Conservation (phyloP, 306 rosid genomes). For the Prunus kanzakura region DNA sequence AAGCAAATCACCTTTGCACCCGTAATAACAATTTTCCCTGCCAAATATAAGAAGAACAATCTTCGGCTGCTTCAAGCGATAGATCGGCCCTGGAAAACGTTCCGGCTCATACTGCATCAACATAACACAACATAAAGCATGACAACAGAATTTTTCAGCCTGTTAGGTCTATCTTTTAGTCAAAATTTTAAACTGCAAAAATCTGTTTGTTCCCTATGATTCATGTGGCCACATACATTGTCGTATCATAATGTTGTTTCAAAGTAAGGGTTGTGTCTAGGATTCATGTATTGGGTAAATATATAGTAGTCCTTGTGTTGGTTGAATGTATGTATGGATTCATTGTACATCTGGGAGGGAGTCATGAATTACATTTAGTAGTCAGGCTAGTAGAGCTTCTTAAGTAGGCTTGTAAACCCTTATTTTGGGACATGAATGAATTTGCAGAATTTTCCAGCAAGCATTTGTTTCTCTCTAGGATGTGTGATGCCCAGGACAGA, state of each 20-base stretch:
- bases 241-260: background rate
- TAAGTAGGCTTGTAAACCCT: too few species aligned
- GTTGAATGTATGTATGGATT: background rate
- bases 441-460: too few species aligned
- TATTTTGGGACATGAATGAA: too few species aligned
- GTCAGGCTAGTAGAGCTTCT: too few species aligned
- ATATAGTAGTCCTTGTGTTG: background rate
- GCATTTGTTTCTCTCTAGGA: too few species aligned
- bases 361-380: background rate
- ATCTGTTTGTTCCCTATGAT: background rate
- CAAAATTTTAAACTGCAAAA: background rate
- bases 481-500: background rate
- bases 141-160: background rate
- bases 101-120: conserved; percentile 58
- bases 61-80: conserved; percentile 85
- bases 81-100: conserved; percentile 77
- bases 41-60: conserved; percentile 74
- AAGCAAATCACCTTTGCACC: conserved; percentile 47
- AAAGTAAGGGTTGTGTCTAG: background rate
- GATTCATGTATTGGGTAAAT: background rate
- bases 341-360: background rate
- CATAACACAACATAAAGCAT: too few species aligned
- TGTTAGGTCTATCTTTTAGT: background rate
- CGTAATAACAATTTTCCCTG: conserved; percentile 86
- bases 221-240: background rate